A percentile compares a stretch with the other conserved stretches of the same genome.
These are phyloP conservation scores for Stephanodiscus minutulus DNA, from an alignment of 108 stramenopile genomes.

Conservation along the genomic window DNA sequence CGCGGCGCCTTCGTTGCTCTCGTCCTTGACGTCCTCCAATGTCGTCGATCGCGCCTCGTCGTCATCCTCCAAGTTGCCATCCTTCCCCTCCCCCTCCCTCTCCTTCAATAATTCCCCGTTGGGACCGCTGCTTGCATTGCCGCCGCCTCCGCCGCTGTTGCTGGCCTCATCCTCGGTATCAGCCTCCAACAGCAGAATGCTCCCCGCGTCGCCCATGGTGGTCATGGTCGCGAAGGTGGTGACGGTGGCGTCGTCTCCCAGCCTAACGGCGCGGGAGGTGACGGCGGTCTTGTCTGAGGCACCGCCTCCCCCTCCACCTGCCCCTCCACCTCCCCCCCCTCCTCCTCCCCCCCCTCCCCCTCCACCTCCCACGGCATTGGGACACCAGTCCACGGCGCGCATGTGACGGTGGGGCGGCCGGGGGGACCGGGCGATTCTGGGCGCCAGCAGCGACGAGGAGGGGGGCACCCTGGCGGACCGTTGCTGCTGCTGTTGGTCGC, in stretches of 20 bases:
- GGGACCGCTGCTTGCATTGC: neutral
- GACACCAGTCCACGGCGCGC: constrained; percentile 47
- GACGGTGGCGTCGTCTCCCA: constrained; percentile 38
- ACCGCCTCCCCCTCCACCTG: too few relatives aligned
- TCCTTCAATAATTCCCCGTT: constrained; percentile 13
- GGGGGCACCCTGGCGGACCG: neutral
- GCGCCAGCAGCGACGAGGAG: neutral
- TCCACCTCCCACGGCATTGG: neutral
- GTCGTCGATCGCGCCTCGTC: neutral
- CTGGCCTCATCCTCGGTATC: constrained; percentile 31
- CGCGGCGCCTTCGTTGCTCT: too few relatives aligned
- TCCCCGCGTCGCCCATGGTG: constrained; percentile 41
- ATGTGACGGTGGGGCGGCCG: constrained; percentile 28
- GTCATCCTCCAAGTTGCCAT: constrained; percentile 1
- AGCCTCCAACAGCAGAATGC: constrained; percentile 12
- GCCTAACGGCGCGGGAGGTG: constrained; percentile 34
- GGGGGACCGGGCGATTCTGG: constrained; percentile 12
- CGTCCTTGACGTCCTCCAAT: neutral
- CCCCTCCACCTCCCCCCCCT: constrained; percentile 4
- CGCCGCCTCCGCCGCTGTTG: neutral
- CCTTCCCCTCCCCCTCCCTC: constrained; percentile 17
- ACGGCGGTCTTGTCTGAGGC: constrained; percentile 16
- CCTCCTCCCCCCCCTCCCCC: constrained; percentile 10
- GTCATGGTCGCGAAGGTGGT: constrained; percentile 49
- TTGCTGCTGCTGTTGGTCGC: constrained; percentile 16